Evolutionary conservation across 2,329 filamentous ascomycete genomes (phyloP).

Genomic region (Emmonsia crescens): DNA sequence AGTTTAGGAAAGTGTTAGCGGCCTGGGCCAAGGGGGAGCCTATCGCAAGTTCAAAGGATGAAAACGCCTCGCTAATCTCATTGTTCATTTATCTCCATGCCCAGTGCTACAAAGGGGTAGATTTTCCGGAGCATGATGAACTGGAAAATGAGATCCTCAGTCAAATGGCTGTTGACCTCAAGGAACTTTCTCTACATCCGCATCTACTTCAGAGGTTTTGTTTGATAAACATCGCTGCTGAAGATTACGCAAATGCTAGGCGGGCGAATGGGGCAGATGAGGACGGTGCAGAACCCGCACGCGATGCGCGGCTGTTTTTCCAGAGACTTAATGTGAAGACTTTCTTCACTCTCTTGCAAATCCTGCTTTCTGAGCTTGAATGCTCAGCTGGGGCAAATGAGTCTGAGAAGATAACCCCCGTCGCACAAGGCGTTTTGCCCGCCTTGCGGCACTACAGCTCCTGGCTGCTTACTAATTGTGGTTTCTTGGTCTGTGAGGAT

Average conservation of each 20-base stretch:
- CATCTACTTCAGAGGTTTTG: conserved; percentile 65
- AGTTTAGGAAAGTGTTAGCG: conserved; percentile 57
- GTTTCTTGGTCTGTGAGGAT: conserved; percentile 43
- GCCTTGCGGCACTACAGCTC: conserved; percentile 56
- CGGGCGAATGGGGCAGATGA: conserved; percentile 38
- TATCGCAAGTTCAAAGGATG: conserved; percentile 16
- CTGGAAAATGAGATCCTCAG: conserved; percentile 77
- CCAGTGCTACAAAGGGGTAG: conserved; percentile 65
- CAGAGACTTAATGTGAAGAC: conserved; percentile 69
- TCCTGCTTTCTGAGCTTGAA: conserved; percentile 59
- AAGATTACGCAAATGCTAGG: conserved; percentile 56
- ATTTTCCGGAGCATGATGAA: conserved; percentile 65
- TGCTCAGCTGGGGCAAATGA: conserved; percentile 38
- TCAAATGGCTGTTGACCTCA: conserved; percentile 62
- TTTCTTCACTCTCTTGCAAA: conserved; percentile 59
- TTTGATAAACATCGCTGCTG: conserved; percentile 76
- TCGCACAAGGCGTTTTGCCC: conserved; percentile 52
- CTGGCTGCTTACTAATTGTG: conserved; percentile 51
- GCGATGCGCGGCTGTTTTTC: conserved; percentile 45
- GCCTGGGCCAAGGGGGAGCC: conserved; percentile 48
- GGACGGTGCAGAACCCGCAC: conserved; percentile 29
- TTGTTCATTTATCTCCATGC: conserved; percentile 86
- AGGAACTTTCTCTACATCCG: conserved; percentile 50
- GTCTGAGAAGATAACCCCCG: conserved; percentile 43
- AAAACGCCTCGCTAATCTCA: conserved; percentile 54